Evolutionary conservation across 2,329 filamentous ascomycete genomes (phyloP), one percentile per base, ranked within the genome.

Genomic region (Drechslerella coelobrocha): DNA sequence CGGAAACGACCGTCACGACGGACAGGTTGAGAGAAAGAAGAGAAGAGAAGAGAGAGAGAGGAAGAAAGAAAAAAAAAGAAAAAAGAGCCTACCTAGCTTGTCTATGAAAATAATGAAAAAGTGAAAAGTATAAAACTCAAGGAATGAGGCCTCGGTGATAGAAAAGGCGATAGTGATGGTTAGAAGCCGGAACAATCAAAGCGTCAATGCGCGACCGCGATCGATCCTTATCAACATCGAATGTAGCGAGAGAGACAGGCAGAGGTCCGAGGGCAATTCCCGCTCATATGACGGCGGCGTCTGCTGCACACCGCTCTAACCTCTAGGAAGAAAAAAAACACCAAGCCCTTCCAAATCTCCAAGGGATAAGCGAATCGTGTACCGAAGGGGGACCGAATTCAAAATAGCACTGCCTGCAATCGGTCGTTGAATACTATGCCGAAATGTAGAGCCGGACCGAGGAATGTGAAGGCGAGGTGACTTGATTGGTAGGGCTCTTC

Each of bases 201-300:
- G 12, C 12, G 5, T 39, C 34, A 39, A 39, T 14, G 12, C 34
- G 34, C 34, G 34, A 39, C 34, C 34, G 34, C 34, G 34, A 39
- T 39, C 34, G 34, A 39, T 10, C 12, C 34, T 39, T 39, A 39
- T 39, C 34, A 39, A 39, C 34, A 39, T 39, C 34, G 34, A 39
- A 39, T 39, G 34, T 39, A n/a, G n/a, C n/a, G n/a, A n/a, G n/a
- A 14, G 12, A n/a, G 34, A 5, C 17, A 4, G 4, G 34, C 12
- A 3, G 34, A 14, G 34, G 34, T 39, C 12, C 17, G 34, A 39
- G 12, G 12, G 34, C 34, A 14, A 39, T 39, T 39, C 34, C 34
- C 34, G 34, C 34, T 39, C 34, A 39, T 14, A 39, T 39, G 34
- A 39, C 34, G 34, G 34, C 34, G 34, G 34, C 34, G 34, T 39